These are phyloP conservation scores for Spathaspora boniae DNA, from an alignment of 805 yeast genomes.

Conservation along the genomic window DNA sequence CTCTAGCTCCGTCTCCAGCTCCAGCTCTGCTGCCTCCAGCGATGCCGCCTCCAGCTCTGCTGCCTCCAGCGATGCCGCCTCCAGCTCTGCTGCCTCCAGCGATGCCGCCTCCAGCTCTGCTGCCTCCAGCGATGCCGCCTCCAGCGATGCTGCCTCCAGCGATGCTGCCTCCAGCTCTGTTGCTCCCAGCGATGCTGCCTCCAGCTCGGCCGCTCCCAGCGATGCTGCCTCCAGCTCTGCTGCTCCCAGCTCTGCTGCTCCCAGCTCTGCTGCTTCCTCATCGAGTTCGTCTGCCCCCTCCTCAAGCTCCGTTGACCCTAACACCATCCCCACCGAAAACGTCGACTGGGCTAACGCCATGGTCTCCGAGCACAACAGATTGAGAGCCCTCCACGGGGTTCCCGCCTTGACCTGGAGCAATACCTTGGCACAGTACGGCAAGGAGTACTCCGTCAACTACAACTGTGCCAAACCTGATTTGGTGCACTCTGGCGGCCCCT, in stretches of 20 bases:
- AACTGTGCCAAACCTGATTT: constrained; percentile 58
- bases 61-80: no score
- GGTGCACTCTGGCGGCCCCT: constrained; percentile 60
- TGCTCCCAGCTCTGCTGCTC: constrained; percentile 9
- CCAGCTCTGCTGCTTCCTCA: constrained; percentile 5
- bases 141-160: no score
- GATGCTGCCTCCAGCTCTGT: not conserved
- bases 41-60: no score
- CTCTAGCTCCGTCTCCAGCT: no score
- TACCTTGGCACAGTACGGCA: constrained; percentile 32
- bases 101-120: no score
- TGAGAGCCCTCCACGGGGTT: constrained; percentile 36
- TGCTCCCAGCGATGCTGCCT: not conserved
- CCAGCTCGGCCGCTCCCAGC: not conserved
- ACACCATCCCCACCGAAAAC: constrained; percentile 10
- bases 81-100: no score
- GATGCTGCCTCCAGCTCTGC: constrained; percentile 6
- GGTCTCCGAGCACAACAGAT: constrained; percentile 32
- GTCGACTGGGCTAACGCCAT: constrained; percentile 25
- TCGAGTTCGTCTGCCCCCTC: constrained; percentile 9
- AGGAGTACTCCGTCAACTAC: constrained; percentile 50
- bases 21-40: no score
- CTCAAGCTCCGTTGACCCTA: constrained; percentile 12
- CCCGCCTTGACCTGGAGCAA: constrained; percentile 30
- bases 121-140: no score